A percentile compares a stretch with the other conserved stretches of the same genome.
Evolutionary conservation across 2,329 filamentous ascomycete species (phyloP).

Genomic region (Phaeophleospora eucalypticola): DNA sequence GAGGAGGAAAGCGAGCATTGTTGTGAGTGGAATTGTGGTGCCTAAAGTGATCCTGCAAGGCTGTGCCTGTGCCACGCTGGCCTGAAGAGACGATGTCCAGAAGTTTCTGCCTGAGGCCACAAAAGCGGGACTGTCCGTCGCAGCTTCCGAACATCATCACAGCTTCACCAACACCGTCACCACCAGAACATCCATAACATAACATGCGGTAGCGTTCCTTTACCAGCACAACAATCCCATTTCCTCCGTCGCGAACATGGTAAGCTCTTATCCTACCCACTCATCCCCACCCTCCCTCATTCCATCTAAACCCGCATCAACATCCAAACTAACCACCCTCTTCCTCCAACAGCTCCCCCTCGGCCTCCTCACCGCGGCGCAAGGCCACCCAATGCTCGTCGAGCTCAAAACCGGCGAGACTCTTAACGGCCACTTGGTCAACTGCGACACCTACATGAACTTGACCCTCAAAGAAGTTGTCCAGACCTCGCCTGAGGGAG

Average conservation of each 20-base stretch:
- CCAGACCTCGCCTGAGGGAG: constrained; percentile 90
- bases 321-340: too few relatives aligned
- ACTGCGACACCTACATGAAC: constrained; percentile 99
- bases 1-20: background rate
- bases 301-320: too few relatives aligned
- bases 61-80: background rate
- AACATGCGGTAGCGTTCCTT: too few relatives aligned
- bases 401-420: constrained; percentile 98
- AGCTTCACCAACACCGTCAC: too few relatives aligned
- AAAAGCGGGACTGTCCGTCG: too few relatives aligned
- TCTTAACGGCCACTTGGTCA: constrained; percentile 90
- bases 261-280: constrained; percentile 11
- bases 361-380: constrained; percentile 87
- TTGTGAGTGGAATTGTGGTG: background rate
- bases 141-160: too few relatives aligned
- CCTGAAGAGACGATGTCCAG: background rate
- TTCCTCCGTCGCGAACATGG: too few relatives aligned
- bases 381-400: constrained; percentile 96
- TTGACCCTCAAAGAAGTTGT: constrained; percentile 94
- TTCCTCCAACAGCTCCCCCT: constrained; percentile 53
- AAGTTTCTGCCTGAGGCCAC: too few relatives aligned
- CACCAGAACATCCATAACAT: too few relatives aligned
- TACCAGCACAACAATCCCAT: too few relatives aligned
- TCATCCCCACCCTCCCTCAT: background rate
- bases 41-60: background rate